Base-by-base conservation (phyloP, 108 stramenopile genomes). In the Nitzschia sp. region DNA sequence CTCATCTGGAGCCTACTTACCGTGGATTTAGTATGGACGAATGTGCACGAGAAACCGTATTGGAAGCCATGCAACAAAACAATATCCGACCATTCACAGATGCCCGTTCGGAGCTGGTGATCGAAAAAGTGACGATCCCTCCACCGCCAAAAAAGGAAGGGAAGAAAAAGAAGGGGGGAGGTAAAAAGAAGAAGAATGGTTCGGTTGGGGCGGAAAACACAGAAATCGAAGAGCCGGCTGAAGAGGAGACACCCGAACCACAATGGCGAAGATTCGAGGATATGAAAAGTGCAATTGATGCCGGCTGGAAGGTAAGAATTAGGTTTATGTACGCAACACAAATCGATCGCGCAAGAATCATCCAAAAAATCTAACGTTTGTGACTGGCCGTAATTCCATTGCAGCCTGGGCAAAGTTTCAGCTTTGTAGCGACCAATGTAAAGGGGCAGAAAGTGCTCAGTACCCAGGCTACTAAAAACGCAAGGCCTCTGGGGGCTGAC, bases 41-140 rank as follows among this genome's bases (percentile, higher is more conserved):
- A 61, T 85, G 82, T 38, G 87, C 87, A 3, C 76, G 88, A 53
- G 88, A 93, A 66, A 80, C 92, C 17, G 80, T 83, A 1, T 64
- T 93, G 53, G 92, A 93, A 64, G 88, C 92, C 1, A 84, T 93
- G 88, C 77, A 84, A 44, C 92, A 93, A 71, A 90, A 90, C 46
- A 78, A 82, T 61, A 85, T 93, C n/a, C 79, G 87, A 6, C 88
- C 92, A 5, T 93, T 93, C 72, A 83, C 87, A 21, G 73, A 52
- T 72, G 71, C 85, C 3, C 63, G 89, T 36, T 30, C 9, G n/a
- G 85, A 89, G 4, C 57, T 93, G 50, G 46, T 48, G 2, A 66
- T 93, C 68, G 76, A 67, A 22, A 36, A 70, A 22, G 61, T 93
- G 13, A 68, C 65, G 33, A 85, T 93, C 45, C 85, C 84, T 25